Evolutionary conservation across 2,329 filamentous ascomycete genomes (phyloP).

Genomic region (Byssothecium circinans): DNA sequence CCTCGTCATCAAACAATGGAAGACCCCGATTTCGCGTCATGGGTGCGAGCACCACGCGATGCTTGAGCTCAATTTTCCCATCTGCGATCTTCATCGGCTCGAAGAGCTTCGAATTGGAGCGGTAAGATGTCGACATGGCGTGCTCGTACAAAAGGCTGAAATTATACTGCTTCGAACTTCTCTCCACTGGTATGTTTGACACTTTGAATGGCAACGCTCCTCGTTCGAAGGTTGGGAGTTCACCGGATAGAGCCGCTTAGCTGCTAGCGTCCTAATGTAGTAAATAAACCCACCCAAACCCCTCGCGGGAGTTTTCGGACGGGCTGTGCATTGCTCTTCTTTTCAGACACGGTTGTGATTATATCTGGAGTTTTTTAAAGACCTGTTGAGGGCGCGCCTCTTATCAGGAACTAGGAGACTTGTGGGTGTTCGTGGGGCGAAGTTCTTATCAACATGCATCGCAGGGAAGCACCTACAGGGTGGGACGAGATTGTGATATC

Average conservation of each 20-base stretch:
- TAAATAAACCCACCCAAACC: too few species aligned
- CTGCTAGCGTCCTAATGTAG: background rate
- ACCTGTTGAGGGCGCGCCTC: too few species aligned
- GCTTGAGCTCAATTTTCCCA: constrained; percentile 35
- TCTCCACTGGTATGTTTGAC: background rate
- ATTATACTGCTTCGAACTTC: background rate
- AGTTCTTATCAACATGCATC: too few species aligned
- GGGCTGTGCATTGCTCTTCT: too few species aligned
- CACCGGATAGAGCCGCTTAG: background rate
- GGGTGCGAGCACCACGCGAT: constrained; percentile 39
- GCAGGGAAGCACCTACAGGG: too few species aligned
- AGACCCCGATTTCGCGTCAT: constrained; percentile 48
- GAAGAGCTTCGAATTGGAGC: constrained; percentile 37
- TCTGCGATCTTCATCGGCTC: constrained; percentile 35
- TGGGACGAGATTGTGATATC: too few species aligned
- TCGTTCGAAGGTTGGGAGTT: background rate
- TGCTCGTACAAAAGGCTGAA: background rate
- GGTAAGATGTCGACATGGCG: background rate
- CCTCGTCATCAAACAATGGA: constrained; percentile 44
- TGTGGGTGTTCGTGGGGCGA: too few species aligned
- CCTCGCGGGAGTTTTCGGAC: too few species aligned
- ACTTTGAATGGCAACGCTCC: background rate
- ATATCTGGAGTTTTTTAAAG: too few species aligned
- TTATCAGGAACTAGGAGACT: too few species aligned
- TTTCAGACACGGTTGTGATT: too few species aligned